Percentiles rank a stretch among this genome's conserved stretches.
Evolutionary conservation across 352 stramenopile genomes (phyloP).

Genomic region (Phytophthora pistaciae): DNA sequence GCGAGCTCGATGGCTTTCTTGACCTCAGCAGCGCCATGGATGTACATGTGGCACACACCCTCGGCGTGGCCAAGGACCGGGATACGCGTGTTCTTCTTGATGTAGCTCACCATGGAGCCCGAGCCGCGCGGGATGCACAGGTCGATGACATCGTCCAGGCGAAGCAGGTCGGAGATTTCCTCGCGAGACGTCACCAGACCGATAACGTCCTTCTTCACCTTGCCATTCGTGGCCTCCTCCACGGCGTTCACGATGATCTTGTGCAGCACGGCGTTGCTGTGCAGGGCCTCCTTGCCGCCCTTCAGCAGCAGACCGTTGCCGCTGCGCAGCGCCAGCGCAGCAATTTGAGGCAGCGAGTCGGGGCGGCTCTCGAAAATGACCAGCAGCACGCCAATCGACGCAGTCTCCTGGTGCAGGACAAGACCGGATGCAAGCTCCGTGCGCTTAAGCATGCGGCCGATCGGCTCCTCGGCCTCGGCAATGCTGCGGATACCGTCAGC

Average conservation of each 20-base stretch:
- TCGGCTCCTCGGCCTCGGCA: slow-evolving; percentile 80
- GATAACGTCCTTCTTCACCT: slow-evolving; percentile 95
- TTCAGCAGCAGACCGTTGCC: slow-evolving; percentile 98
- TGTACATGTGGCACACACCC: slow-evolving; percentile 98
- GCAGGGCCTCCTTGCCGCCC: slow-evolving; percentile 95
- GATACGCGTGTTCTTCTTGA: slow-evolving; percentile 98
- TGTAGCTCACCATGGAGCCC: slow-evolving; percentile 95
- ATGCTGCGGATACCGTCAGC: slow-evolving; percentile 95
- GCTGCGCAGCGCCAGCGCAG: slow-evolving; percentile 94
- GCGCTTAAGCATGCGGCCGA: slow-evolving; percentile 76
- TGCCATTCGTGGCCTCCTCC: slow-evolving; percentile 84
- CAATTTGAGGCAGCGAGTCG: slow-evolving; percentile 97
- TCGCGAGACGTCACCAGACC: slow-evolving; percentile 95
- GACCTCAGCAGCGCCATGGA: slow-evolving; percentile 92
- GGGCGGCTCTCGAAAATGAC: slow-evolving; percentile 99
- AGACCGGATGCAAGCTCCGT: slow-evolving; percentile 94
- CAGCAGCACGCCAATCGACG: slow-evolving; percentile 97
- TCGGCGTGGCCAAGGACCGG: slow-evolving; percentile 98
- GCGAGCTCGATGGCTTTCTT: slow-evolving; percentile 90
- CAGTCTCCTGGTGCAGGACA: slow-evolving; percentile 94
- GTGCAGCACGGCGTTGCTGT: slow-evolving; percentile 94
- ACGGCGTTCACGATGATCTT: slow-evolving; percentile 95
- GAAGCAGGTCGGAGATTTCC: slow-evolving; percentile 94
- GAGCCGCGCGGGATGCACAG: slow-evolving; percentile 98
- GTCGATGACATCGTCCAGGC: slow-evolving; percentile 97